A percentile compares a stretch with the other conserved stretches of the same genome.
Evolutionary conservation across 78 protist species (phyloP).

Genomic region (Dictyostelium firmibasis): DNA sequence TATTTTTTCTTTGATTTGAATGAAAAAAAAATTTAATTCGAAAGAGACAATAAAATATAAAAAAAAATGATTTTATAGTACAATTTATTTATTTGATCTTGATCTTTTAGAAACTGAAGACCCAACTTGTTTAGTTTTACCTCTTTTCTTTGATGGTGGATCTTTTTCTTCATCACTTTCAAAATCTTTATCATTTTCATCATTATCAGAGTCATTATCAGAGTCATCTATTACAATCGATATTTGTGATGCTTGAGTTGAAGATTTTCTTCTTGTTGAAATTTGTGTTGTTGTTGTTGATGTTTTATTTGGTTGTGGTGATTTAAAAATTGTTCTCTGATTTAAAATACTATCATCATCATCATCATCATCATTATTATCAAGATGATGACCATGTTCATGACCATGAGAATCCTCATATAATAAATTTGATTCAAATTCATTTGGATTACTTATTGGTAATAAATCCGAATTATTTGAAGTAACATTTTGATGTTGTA

Average conservation of each 20-base stretch:
- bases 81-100: background rate
- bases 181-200: background rate
- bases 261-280: background rate
- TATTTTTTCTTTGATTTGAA: too few relatives aligned
- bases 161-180: slow-evolving; percentile 1
- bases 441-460: background rate
- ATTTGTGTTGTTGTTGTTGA: background rate
- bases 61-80: too few relatives aligned
- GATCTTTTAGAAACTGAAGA: background rate
- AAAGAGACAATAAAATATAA: too few relatives aligned
- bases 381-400: slow-evolving; percentile 15
- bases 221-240: background rate
- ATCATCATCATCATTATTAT: background rate
- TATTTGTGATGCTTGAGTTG: background rate
- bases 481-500: background rate
- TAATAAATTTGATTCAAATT: background rate
- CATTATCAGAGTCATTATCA: background rate
- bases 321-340: background rate
- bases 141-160: slow-evolving; percentile 2
- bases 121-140: background rate
- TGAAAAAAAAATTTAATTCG: too few relatives aligned
- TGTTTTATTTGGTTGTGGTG: background rate
- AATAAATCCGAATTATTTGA: background rate
- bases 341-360: background rate
- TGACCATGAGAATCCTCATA: slow-evolving; percentile 36